Conservation (phyloP, 345 rosid species). For the Citrus medica region DNA sequence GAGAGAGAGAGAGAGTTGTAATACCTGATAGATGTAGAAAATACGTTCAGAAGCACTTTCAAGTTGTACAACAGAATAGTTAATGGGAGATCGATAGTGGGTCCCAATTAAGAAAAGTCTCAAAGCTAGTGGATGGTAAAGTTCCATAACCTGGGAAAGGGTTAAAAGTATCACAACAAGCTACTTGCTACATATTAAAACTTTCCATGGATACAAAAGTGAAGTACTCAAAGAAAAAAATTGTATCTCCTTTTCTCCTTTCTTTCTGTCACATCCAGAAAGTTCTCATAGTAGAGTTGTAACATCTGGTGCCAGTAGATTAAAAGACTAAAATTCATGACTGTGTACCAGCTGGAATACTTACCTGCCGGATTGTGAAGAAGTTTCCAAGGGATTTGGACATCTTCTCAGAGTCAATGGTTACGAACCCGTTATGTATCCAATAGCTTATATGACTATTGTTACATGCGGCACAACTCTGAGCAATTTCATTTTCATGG, state of each 20-base stretch:
- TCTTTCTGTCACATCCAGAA: neutral
- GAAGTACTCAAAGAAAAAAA: neutral
- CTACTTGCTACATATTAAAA: neutral
- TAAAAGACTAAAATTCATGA: neutral
- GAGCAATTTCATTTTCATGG: conserved; percentile 98
- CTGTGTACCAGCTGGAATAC: neutral
- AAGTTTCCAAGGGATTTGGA: conserved; percentile 97
- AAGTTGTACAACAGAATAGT: conserved; percentile 74
- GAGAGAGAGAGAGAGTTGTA: neutral
- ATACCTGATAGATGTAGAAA: conserved; percentile 91
- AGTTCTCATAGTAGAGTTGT: neutral
- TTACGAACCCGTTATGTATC: conserved; percentile 97
- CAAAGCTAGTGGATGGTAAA: conserved; percentile 85
- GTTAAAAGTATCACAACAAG: neutral
- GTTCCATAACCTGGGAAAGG: conserved; percentile 59
- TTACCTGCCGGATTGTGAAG: conserved; percentile 92
- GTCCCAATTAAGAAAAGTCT: conserved; percentile 86
- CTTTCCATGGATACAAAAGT: neutral
- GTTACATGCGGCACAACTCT: conserved; percentile 91
- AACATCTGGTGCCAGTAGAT: neutral
- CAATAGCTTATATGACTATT: conserved; percentile 75
- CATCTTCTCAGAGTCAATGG: conserved; percentile 94
- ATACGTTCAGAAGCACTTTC: conserved; percentile 96
- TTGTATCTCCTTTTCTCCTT: no score
- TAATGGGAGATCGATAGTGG: conserved; percentile 92